phyloP scores from a whole-genome alignment of 352 stramenopile genomes.

The Pythium plurisporium region DNA sequence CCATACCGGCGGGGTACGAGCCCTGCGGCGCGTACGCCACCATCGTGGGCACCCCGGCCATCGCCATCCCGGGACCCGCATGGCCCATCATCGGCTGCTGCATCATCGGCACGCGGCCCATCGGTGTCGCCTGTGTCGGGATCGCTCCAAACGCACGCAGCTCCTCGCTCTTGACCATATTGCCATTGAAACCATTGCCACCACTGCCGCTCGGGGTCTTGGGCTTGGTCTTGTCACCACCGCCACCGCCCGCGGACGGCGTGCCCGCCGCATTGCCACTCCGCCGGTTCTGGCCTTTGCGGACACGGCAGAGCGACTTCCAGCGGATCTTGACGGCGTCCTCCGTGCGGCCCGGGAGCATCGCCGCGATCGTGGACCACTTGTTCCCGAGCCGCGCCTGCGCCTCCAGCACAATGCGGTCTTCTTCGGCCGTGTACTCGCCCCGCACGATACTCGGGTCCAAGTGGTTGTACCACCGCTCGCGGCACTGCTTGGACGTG shows the following conservation, averaged over 20 bases:
- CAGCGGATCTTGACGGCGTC: conserved; percentile 91
- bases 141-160: conserved; percentile 47
- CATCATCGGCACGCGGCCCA: conserved; percentile 25
- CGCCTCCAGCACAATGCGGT: conserved; percentile 84
- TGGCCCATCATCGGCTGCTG: conserved; percentile 23
- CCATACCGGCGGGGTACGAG: conserved; percentile 7
- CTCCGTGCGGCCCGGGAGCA: conserved; percentile 85
- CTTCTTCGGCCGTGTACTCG: conserved; percentile 81
- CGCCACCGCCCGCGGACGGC: neutral
- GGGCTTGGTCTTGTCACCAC: conserved; percentile 24
- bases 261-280: neutral
- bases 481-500: conserved; percentile 87
- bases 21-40: conserved; percentile 13
- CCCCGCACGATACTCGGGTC: conserved; percentile 80
- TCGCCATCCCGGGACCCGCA: neutral
- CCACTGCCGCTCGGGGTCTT: neutral
- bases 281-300: conserved; percentile 41
- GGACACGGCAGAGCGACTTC: conserved; percentile 84
- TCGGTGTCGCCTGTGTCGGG: conserved; percentile 29
- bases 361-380: conserved; percentile 88
- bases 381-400: conserved; percentile 82
- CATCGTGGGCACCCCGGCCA: conserved; percentile 7
- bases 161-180: conserved; percentile 69
- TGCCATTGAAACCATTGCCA: conserved; percentile 29
- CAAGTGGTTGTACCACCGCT: conserved; percentile 89